Percentiles rank a stretch among this genome's conserved stretches.
Conservation (phyloP, 2,329 filamentous ascomycete species). For the Fusarium bulbicola region DNA sequence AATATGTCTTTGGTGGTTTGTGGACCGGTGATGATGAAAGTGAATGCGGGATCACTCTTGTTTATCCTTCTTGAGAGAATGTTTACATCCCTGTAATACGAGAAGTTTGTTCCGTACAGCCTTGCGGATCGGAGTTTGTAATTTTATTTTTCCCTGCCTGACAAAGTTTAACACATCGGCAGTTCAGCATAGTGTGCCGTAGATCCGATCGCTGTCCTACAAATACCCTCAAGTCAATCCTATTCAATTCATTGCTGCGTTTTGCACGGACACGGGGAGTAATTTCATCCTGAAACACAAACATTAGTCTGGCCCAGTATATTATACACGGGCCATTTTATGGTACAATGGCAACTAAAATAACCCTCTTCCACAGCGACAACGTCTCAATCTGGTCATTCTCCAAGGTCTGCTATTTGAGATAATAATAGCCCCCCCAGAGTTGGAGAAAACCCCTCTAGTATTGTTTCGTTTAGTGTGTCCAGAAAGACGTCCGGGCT, state of each 20-base stretch:
- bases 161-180: neutral
- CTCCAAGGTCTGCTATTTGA: no score
- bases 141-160: neutral
- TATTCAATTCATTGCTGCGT: neutral
- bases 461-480: no score
- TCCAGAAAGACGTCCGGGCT: no score
- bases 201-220: neutral
- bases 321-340: no score
- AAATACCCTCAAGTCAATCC: neutral
- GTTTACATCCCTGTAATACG: neutral
- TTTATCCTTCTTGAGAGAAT: neutral
- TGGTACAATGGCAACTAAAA: no score
- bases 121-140: fast-evolving
- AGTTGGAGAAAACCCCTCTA: no score
- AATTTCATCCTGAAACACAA: neutral
- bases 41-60: fast-evolving
- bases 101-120: neutral
- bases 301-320: neutral
- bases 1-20: fast-evolving
- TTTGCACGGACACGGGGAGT: neutral
- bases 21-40: fast-evolving
- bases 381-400: no score
- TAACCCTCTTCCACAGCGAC: no score
- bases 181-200: neutral
- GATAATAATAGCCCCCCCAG: no score